Base-by-base conservation (phyloP, 176 grass and related monocot species). In the Cocos nucifera region DNA sequence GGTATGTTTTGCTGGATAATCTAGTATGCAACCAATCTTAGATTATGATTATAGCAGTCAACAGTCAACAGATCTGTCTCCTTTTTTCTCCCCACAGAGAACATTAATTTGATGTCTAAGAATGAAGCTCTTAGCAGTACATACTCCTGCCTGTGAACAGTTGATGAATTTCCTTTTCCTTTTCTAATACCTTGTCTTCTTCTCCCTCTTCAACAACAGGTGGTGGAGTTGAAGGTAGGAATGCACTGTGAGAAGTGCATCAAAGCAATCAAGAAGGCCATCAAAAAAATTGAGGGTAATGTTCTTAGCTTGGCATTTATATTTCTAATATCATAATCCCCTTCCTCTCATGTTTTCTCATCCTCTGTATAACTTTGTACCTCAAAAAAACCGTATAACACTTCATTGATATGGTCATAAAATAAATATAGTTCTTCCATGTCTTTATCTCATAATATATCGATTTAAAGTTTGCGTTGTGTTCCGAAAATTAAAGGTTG, bases 231-330 rank as follows among this genome's bases (percentile, higher is more conserved):
- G 66, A 97, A 85, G 78, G 87, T 97, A 1, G 93, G 93, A 52
- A 91, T 97, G 84, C 93, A 97, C 69, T 91, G 93, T 16, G 84
- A 91, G 22, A 84, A 78, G 63, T 97, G 87, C 81, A 92, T 91
- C 84, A 92, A 92, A 69, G 73, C 93, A 49, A 92, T 92, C 18
- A 92, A 97, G 79, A 97, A 88, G 65, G 84, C 87, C 20, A 97
- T 97, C 27, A 97, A 85, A 64, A 92, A 78, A 6, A 91, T 92
- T 2, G 87, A 97, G 9, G 93, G 87, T 88, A 78, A 69, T 58
- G 7, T 57, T 60, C 1, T 50, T 64, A 50, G 21, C 51, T 22
- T 64, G n/a, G 35, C 9, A 39, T 39, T 7, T 10, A 10, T 39
- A 39, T 39, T 39, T 39, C 35, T 39, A 39, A 39, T 39, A 39